Conservation (phyloP, 352 stramenopile species). For the Thalassiosira exigua region DNA sequence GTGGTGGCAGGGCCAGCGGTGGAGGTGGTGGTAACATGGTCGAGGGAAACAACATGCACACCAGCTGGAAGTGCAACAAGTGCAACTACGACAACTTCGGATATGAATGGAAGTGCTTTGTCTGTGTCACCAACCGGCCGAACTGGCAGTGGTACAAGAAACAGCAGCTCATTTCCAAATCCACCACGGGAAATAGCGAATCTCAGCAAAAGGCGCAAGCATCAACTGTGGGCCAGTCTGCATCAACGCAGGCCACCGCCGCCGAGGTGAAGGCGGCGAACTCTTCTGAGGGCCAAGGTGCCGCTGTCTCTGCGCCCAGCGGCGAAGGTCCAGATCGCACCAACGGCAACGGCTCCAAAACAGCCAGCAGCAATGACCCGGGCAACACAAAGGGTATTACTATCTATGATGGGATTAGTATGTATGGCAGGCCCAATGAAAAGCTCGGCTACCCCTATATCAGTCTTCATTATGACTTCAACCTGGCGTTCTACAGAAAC, state of each 20-base stretch:
- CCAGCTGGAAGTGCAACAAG: conserved; percentile 1
- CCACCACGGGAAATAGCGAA: neutral
- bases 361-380: neutral
- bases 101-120: neutral
- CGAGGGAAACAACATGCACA: neutral
- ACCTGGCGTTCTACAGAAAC: neutral
- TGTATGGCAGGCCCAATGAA: neutral
- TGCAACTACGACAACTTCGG: conserved; percentile 1
- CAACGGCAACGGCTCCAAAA: neutral
- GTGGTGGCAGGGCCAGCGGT: neutral
- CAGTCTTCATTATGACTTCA: neutral
- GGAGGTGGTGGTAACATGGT: neutral
- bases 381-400: neutral
- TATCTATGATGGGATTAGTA: neutral
- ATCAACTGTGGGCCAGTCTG: too few species aligned
- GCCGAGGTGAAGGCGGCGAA: neutral
- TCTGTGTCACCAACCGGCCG: neutral
- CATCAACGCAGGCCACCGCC: neutral
- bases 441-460: neutral
- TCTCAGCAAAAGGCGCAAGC: neutral
- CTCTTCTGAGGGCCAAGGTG: too few species aligned
- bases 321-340: too few species aligned
- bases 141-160: neutral
- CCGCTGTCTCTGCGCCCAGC: too few species aligned
- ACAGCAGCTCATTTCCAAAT: neutral